These are phyloP conservation scores for Cinnamomum chago DNA, from an alignment of 164 flowering plant species.

Conservation along the genomic window DNA sequence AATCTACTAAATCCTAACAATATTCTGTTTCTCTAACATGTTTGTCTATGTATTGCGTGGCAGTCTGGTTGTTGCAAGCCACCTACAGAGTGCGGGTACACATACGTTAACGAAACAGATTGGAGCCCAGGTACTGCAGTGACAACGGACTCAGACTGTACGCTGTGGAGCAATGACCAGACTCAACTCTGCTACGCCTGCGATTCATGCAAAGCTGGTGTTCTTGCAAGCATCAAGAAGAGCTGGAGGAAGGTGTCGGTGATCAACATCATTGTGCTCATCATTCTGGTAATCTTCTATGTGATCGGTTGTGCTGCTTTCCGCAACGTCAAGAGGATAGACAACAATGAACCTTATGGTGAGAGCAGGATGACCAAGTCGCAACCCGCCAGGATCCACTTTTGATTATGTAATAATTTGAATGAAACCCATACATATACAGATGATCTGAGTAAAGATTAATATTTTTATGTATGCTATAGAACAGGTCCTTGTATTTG, in stretches of 20 bases:
- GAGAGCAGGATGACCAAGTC: slow-evolving; percentile 76
- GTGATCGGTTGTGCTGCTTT: slow-evolving; percentile 70
- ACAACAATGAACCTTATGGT: slow-evolving; percentile 79
- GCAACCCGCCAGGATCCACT: slow-evolving; percentile 58
- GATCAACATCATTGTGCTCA: slow-evolving; percentile 65
- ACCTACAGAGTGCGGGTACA: slow-evolving; percentile 70
- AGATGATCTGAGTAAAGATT: too few species aligned
- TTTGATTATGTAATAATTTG: slow-evolving; percentile 19
- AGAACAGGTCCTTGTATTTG: not conserved
- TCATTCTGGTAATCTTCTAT: slow-evolving; percentile 69
- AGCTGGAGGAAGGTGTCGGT: slow-evolving; percentile 95
- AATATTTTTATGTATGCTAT: not conserved
- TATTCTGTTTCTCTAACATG: too few species aligned
- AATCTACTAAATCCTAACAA: too few species aligned
- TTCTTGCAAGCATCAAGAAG: slow-evolving; percentile 72
- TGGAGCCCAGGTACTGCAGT: slow-evolving; percentile 57
- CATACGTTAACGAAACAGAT: slow-evolving; percentile 59
- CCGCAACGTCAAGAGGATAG: slow-evolving; percentile 59
- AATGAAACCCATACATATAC: not conserved
- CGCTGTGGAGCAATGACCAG: slow-evolving; percentile 75
- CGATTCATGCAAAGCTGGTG: slow-evolving; percentile 90
- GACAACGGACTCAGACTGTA: slow-evolving; percentile 45
- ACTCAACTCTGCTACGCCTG: slow-evolving; percentile 63
- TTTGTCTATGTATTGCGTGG: slow-evolving; percentile 9
- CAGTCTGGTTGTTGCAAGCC: slow-evolving; percentile 99